Conservation (phyloP, 495 filamentous ascomycete genomes). For the Trichodelitschia bisporula region DNA sequence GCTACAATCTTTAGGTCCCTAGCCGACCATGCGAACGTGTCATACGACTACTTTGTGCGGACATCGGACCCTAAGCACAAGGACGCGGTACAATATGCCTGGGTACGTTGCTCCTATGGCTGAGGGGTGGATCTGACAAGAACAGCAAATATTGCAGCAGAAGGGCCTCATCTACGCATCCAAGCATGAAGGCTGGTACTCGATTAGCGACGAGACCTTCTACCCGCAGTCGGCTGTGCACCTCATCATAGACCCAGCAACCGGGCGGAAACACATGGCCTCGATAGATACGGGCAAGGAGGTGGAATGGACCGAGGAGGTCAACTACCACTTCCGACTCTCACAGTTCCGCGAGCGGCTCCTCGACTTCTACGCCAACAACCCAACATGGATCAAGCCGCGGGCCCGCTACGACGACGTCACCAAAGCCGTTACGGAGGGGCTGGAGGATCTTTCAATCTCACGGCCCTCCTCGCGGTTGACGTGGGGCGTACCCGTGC, state of each 20-base stretch:
- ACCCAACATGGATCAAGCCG: slow-evolving; percentile 48
- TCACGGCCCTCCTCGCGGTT: slow-evolving; percentile 60
- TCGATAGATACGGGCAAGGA: slow-evolving; percentile 72
- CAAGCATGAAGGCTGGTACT: slow-evolving; percentile 92
- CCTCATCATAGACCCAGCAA: slow-evolving; percentile 48
- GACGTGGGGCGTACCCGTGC: slow-evolving; percentile 76
- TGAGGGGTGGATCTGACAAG: background rate
- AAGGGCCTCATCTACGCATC: slow-evolving; percentile 59
- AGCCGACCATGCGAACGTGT: slow-evolving; percentile 38
- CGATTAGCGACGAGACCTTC: slow-evolving; percentile 86
- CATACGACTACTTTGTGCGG: slow-evolving; percentile 67
- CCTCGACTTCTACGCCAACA: slow-evolving; percentile 50
- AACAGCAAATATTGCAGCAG: slow-evolving; percentile 37
- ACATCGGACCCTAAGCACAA: slow-evolving; percentile 66
- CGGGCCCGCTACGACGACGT: slow-evolving; percentile 39
- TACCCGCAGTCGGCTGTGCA: slow-evolving; percentile 58
- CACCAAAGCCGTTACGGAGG: slow-evolving; percentile 35
- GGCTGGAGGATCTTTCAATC: slow-evolving; percentile 66
- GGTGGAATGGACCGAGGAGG: slow-evolving; percentile 88
- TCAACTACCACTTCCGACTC: slow-evolving; percentile 84
- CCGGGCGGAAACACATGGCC: slow-evolving; percentile 53
- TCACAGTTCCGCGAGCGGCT: slow-evolving; percentile 53
- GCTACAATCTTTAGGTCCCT: slow-evolving; percentile 41
- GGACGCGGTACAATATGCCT: slow-evolving; percentile 77
- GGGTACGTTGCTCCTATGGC: slow-evolving; percentile 22